Evolutionary conservation across 495 filamentous ascomycete species (phyloP).

Genomic region (Penicillium canescens): DNA sequence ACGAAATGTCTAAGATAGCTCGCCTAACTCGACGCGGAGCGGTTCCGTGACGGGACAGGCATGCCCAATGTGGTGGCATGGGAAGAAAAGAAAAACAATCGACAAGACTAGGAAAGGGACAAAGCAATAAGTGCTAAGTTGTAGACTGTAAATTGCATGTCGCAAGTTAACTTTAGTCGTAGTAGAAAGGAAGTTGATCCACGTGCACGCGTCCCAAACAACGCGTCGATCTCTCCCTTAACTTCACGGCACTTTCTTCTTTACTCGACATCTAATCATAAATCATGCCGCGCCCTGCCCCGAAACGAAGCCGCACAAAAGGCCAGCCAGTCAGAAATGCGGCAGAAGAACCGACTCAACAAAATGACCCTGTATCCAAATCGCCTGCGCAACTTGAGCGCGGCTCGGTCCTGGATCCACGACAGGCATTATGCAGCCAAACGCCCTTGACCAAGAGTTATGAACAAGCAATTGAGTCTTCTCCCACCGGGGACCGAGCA

Average conservation of each 20-base stretch:
- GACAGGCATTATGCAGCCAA: constrained; percentile 28
- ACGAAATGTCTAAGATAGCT: neutral
- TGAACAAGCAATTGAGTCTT: constrained; percentile 44
- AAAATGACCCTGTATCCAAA: constrained; percentile 11
- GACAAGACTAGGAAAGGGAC: too few species aligned
- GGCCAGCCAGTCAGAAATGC: constrained; percentile 15
- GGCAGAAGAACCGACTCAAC: constrained; percentile 5
- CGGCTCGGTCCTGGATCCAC: constrained; percentile 19
- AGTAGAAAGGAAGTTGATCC: neutral
- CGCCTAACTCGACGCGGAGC: neutral
- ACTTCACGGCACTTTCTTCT: neutral
- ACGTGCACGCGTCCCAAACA: constrained; percentile 27
- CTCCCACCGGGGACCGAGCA: constrained; percentile 34
- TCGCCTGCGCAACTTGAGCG: constrained; percentile 13
- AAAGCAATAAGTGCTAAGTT: too few species aligned
- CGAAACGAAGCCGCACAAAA: constrained; percentile 38
- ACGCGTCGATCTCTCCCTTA: constrained; percentile 8
- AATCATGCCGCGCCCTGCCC: constrained; percentile 45
- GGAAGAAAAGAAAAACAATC: neutral
- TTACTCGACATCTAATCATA: neutral
- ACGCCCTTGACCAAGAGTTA: constrained; percentile 36
- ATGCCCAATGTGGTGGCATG: neutral
- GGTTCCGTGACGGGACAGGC: constrained; percentile 5
- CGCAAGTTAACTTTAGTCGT: neutral
- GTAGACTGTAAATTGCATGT: too few species aligned